phyloP scores from a whole-genome alignment of 129 eudicot species.

The Deinandra increscens region DNA sequence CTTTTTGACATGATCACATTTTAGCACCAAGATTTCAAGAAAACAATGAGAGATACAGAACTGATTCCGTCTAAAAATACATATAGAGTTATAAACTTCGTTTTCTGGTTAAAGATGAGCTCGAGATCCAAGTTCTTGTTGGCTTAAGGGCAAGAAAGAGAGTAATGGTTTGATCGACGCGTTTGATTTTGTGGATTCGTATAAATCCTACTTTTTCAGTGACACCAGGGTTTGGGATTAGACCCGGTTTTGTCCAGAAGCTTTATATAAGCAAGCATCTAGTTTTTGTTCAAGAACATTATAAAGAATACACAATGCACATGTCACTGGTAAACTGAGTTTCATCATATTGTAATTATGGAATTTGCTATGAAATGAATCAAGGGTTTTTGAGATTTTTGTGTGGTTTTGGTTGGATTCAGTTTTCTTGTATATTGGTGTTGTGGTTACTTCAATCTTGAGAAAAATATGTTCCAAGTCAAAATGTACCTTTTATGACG shows the following conservation, averaged over 20 bases:
- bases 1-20: slow-evolving; percentile 3
- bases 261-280: slow-evolving; percentile 36
- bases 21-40: slow-evolving; percentile 57
- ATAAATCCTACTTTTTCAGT: slow-evolving; percentile 25
- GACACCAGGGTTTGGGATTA: slow-evolving; percentile 14
- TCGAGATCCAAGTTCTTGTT: slow-evolving; percentile 31
- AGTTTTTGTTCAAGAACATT: slow-evolving; percentile 38
- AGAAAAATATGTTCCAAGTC: background rate
- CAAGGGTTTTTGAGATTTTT: slow-evolving; percentile 35
- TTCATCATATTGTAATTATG: slow-evolving; percentile 49
- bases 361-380: slow-evolving; percentile 35
- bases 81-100: slow-evolving; percentile 2
- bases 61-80: slow-evolving; percentile 36
- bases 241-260: slow-evolving; percentile 27
- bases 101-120: slow-evolving; percentile 31
- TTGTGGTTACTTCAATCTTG: background rate
- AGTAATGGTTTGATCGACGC: slow-evolving; percentile 29
- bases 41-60: slow-evolving; percentile 36
- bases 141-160: slow-evolving; percentile 25
- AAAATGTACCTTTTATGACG: background rate
- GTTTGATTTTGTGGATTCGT: slow-evolving; percentile 34
- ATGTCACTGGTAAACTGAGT: slow-evolving; percentile 34
- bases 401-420: slow-evolving; percentile 22
- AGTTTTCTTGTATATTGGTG: slow-evolving; percentile 12
- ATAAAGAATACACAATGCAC: slow-evolving; percentile 38